Percentiles rank a stretch among this genome's conserved stretches.
Evolutionary conservation across 177 flowering plant species (phyloP).

Genomic region (Vitis hybrid): DNA sequence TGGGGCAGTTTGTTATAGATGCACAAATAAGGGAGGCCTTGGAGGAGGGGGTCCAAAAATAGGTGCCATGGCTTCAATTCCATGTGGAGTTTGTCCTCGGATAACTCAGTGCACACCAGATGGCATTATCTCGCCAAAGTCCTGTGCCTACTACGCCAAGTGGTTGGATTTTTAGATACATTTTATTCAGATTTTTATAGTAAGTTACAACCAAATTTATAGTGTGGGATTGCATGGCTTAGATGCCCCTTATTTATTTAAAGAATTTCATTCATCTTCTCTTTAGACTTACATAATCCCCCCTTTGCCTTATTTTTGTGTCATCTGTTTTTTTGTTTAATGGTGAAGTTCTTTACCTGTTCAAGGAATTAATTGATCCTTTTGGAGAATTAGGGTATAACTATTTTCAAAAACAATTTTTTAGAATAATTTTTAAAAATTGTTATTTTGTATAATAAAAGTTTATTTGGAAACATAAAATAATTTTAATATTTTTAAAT

Average conservation of each 20-base stretch:
- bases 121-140: conserved; percentile 74
- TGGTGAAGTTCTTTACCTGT: too few relatives aligned
- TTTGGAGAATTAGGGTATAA: too few relatives aligned
- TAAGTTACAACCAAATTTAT: neutral
- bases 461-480: too few relatives aligned
- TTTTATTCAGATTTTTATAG: neutral
- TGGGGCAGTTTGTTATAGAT: conserved; percentile 60
- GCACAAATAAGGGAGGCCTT: conserved; percentile 12
- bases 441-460: too few relatives aligned
- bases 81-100: conserved; percentile 88
- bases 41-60: conserved; percentile 22
- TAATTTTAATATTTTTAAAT: too few relatives aligned
- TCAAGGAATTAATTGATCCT: too few relatives aligned
- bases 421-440: too few relatives aligned
- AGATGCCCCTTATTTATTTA: neutral
- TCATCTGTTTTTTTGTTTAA: too few relatives aligned
- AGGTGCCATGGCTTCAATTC: conserved; percentile 68
- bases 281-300: too few relatives aligned
- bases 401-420: too few relatives aligned
- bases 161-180: conserved; percentile 73
- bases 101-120: conserved; percentile 73
- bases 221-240: neutral
- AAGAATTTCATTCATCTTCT: too few relatives aligned
- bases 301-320: too few relatives aligned
- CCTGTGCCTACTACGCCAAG: conserved; percentile 66